Evolutionary conservation across 169 alveolate genomes (phyloP).

Genomic region (Perkinsus marinus): DNA sequence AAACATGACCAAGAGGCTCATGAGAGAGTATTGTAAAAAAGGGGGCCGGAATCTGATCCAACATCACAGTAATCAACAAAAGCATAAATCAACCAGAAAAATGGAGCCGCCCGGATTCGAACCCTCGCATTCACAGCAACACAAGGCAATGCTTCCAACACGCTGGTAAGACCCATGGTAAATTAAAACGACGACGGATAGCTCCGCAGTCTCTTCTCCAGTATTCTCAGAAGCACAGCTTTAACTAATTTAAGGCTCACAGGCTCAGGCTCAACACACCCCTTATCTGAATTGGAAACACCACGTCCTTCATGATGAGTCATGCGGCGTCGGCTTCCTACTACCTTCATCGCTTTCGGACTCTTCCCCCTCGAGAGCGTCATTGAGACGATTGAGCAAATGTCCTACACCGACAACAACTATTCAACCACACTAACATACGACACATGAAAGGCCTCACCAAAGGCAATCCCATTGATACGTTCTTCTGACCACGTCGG

Average conservation of each 20-base stretch:
- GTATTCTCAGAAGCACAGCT: background rate
- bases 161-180: background rate
- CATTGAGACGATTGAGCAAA: too few species aligned
- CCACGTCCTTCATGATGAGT: background rate
- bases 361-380: too few species aligned
- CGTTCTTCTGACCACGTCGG: background rate
- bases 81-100: too few species aligned
- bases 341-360: too few species aligned
- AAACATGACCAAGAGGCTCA: background rate
- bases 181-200: background rate
- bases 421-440: too few species aligned
- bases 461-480: background rate
- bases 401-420: too few species aligned
- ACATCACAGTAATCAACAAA: background rate
- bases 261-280: background rate
- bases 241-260: background rate
- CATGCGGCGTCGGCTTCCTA: too few species aligned
- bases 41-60: background rate
- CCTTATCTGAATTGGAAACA: background rate
- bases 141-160: background rate
- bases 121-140: too few species aligned
- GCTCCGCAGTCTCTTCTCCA: background rate
- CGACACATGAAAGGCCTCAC: background rate
- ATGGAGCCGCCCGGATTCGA: too few species aligned
- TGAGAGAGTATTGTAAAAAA: background rate